Conservation (phyloP, 495 filamentous ascomycete genomes). For the Opeltia flavorubescens region DNA sequence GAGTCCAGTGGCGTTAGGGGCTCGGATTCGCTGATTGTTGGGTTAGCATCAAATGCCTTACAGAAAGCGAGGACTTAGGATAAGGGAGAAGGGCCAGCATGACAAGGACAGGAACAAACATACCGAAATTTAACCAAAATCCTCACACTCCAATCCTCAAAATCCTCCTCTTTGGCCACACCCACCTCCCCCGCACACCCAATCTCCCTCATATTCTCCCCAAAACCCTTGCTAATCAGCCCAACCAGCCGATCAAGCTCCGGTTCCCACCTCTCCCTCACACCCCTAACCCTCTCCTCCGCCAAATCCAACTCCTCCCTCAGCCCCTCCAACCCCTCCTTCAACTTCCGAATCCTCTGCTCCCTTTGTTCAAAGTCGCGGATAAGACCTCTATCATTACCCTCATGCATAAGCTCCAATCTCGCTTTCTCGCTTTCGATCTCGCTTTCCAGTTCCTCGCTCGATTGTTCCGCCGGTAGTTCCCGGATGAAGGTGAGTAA, state of each 20-base stretch:
- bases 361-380: constrained; percentile 64
- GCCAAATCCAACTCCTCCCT: constrained; percentile 33
- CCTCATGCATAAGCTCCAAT: constrained; percentile 66
- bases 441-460: constrained; percentile 56
- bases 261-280: constrained; percentile 65
- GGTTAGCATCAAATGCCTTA: neutral
- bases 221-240: constrained; percentile 79
- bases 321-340: constrained; percentile 30
- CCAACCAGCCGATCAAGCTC: constrained; percentile 59
- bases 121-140: constrained; percentile 90
- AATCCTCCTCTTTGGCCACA: constrained; percentile 65
- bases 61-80: neutral
- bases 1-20: constrained; percentile 69
- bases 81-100: neutral
- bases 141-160: constrained; percentile 85
- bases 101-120: constrained; percentile 11
- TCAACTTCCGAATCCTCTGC: constrained; percentile 39
- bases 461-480: constrained; percentile 30
- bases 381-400: constrained; percentile 55
- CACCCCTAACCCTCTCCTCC: constrained; percentile 40
- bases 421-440: constrained; percentile 61
- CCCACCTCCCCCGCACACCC: constrained; percentile 87
- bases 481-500: constrained; percentile 20
- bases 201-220: constrained; percentile 82
- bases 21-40: constrained; percentile 52